Evolutionary conservation across 257 asterid species (phyloP).

Genomic region (Pogostemon cablin): DNA sequence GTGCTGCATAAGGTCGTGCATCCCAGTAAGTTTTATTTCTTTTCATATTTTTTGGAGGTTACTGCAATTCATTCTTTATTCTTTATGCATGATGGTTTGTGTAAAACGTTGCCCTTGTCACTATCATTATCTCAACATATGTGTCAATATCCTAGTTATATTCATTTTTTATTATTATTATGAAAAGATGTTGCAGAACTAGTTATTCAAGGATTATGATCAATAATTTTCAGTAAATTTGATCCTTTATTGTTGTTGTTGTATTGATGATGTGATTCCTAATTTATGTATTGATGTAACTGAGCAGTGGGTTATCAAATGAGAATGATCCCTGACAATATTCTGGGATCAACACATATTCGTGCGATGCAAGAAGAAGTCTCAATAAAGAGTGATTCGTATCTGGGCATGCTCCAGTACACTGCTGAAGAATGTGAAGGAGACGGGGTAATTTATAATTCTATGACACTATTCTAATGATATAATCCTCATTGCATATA

Average conservation of each 20-base stretch:
- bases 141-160: too few species aligned
- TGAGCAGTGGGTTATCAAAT: slow-evolving; percentile 71
- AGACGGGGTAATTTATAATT: slow-evolving; percentile 52
- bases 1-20: slow-evolving; percentile 60
- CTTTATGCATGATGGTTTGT: background rate
- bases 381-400: slow-evolving; percentile 54
- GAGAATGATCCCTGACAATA: slow-evolving; percentile 54
- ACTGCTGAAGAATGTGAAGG: slow-evolving; percentile 63
- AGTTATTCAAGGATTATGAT: slow-evolving; percentile 11
- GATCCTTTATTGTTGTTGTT: background rate
- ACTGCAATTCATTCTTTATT: background rate
- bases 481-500: background rate
- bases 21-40: slow-evolving; percentile 50
- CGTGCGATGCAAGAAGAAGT: slow-evolving; percentile 71
- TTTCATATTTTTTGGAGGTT: background rate
- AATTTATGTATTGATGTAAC: background rate
- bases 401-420: slow-evolving; percentile 58
- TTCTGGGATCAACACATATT: slow-evolving; percentile 56
- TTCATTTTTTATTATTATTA: background rate
- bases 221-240: background rate
- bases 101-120: too few species aligned
- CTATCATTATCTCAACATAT: too few species aligned
- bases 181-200: background rate
- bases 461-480: background rate
- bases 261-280: background rate